Conservation (phyloP, 2,329 filamentous ascomycete species). For the Neonectria neomacrospora region DNA sequence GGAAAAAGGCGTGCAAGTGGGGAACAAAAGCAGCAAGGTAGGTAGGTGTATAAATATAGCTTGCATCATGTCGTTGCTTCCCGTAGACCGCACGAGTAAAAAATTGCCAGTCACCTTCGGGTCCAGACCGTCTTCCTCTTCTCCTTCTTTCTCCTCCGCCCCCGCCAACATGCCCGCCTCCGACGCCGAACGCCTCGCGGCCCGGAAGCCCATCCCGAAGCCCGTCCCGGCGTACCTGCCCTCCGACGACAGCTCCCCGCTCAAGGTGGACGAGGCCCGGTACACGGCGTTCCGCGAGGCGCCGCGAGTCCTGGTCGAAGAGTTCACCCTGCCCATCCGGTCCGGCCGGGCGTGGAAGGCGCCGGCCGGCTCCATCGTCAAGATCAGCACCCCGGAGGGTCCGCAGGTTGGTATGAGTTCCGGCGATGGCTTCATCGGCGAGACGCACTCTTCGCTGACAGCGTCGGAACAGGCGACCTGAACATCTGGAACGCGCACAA, state of each 20-base stretch:
- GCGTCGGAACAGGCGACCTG: slow-evolving; percentile 69
- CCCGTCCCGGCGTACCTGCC: slow-evolving; percentile 62
- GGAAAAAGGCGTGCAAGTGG: slow-evolving; percentile 24
- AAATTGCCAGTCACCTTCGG: neutral
- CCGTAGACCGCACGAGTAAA: neutral
- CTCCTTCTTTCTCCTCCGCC: no score
- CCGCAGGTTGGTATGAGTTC: slow-evolving; percentile 72
- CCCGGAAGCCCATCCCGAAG: slow-evolving; percentile 57
- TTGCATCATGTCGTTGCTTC: slow-evolving; percentile 6
- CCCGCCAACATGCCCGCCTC: slow-evolving; percentile 39
- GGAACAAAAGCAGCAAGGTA: slow-evolving; percentile 10
- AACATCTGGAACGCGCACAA: slow-evolving; percentile 85
- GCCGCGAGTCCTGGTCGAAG: slow-evolving; percentile 54
- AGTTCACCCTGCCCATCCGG: slow-evolving; percentile 76
- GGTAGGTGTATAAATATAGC: slow-evolving; percentile 23
- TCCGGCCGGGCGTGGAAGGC: slow-evolving; percentile 80
- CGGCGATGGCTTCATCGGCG: neutral
- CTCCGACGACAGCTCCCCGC: slow-evolving; percentile 52
- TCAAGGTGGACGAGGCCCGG: slow-evolving; percentile 56
- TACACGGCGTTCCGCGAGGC: slow-evolving; percentile 72
- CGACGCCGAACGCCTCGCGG: slow-evolving; percentile 53
- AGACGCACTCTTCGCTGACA: slow-evolving; percentile 20
- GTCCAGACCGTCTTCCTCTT: neutral
- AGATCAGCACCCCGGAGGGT: slow-evolving; percentile 79
- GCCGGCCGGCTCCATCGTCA: slow-evolving; percentile 73